Percentiles rank a stretch among this genome's conserved stretches.
Evolutionary conservation across 2,329 filamentous ascomycete genomes (phyloP).

Genomic region (Colletotrichum shisoi): DNA sequence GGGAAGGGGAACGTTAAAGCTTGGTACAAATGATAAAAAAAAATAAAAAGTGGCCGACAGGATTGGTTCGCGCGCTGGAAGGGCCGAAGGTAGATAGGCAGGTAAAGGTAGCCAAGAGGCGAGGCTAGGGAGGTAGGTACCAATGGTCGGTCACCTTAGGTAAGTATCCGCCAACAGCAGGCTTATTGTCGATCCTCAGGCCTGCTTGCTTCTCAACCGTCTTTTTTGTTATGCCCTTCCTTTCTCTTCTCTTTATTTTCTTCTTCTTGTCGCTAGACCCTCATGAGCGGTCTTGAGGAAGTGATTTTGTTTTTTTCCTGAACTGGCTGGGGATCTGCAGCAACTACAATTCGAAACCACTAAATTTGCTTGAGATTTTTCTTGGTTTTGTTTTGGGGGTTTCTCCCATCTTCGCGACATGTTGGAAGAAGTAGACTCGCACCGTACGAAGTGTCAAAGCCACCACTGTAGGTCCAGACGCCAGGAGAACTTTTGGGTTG

Average conservation of each 20-base stretch:
- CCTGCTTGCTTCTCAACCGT: not conserved
- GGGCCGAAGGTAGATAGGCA: not conserved
- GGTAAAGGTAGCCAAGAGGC: conserved; percentile 3
- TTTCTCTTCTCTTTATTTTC: not conserved
- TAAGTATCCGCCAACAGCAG: conserved; percentile 1
- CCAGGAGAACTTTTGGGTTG: not conserved
- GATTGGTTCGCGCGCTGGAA: not conserved
- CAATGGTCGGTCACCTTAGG: not conserved
- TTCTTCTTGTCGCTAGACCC: not conserved
- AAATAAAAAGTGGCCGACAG: not conserved
- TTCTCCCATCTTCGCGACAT: too few relatives aligned
- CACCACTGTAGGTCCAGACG: conserved; percentile 2
- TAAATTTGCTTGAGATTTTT: not conserved
- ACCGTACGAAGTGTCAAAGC: not conserved
- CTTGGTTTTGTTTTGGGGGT: not conserved
- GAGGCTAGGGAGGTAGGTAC: not conserved
- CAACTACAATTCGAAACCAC: conserved; percentile 12
- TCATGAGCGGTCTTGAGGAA: not conserved
- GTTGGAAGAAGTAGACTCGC: not conserved
- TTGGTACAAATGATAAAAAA: not conserved
- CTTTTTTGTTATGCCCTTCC: not conserved
- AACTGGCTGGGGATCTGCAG: not conserved
- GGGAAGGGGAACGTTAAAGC: not conserved
- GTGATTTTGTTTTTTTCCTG: too few relatives aligned
- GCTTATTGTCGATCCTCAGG: conserved; percentile 16